A percentile compares a stretch with the other conserved stretches of the same genome.
These are phyloP conservation scores for Eucalyptus curtisii DNA, from an alignment of 345 rosid species.

Conservation along the genomic window DNA sequence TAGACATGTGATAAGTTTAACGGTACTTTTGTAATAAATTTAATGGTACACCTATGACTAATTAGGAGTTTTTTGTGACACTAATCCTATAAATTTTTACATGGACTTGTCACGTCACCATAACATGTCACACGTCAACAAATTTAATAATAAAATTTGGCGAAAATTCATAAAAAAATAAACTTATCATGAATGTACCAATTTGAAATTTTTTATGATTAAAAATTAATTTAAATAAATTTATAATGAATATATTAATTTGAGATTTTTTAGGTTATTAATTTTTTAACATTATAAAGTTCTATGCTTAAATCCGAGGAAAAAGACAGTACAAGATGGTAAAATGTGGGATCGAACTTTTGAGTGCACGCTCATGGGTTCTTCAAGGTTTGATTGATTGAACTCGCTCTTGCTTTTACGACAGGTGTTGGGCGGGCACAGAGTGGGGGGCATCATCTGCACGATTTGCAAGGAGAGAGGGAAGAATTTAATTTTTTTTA, in stretches of 20 bases:
- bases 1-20: too few species aligned
- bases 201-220: too few species aligned
- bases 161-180: too few species aligned
- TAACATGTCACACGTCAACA: background rate
- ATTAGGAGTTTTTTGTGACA: rapidly evolving
- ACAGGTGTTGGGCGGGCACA: background rate
- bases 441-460: background rate
- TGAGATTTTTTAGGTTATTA: too few species aligned
- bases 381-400: background rate
- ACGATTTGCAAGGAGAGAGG: background rate
- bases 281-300: too few species aligned
- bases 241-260: too few species aligned
- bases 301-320: background rate
- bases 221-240: too few species aligned
- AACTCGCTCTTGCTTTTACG: background rate
- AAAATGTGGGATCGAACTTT: background rate
- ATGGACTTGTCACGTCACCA: too few species aligned
- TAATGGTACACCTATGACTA: rapidly evolving
- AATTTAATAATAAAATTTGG: too few species aligned
- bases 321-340: background rate
- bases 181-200: too few species aligned
- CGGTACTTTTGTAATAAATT: too few species aligned
- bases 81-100: rapidly evolving
- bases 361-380: background rate
- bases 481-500: background rate